A percentile compares a stretch with the other conserved stretches of the same genome.
These are phyloP conservation scores for Tolypocladium endophyticum DNA, from an alignment of 2,329 filamentous ascomycete species.

Conservation along the genomic window DNA sequence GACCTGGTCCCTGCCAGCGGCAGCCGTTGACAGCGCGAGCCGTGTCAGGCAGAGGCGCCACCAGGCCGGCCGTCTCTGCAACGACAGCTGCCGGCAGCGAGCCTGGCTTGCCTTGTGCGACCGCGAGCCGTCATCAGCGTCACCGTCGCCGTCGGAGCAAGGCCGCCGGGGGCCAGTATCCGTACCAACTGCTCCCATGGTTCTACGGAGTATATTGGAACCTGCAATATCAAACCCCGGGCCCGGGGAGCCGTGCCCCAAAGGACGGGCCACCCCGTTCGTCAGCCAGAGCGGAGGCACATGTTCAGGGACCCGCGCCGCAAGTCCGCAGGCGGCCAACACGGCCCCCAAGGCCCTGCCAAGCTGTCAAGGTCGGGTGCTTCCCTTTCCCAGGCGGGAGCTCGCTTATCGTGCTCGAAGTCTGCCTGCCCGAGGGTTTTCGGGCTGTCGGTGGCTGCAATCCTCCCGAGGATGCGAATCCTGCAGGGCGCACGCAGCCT, in stretches of 20 bases:
- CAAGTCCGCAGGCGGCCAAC: neutral
- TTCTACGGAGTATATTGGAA: neutral
- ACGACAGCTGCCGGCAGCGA: neutral
- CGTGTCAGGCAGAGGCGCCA: neutral
- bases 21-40: neutral
- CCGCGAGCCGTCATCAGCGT: neutral
- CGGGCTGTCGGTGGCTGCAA: neutral
- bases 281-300: neutral
- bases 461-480: neutral
- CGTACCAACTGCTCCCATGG: neutral
- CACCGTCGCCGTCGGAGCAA: neutral
- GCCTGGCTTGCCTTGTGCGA: neutral
- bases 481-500: neutral
- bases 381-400: neutral
- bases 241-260: neutral
- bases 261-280: neutral
- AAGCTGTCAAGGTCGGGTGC: neutral
- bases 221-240: neutral
- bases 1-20: neutral
- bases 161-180: neutral
- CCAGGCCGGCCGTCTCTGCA: neutral
- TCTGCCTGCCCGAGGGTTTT: neutral
- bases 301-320: neutral
- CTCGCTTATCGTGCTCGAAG: neutral
- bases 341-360: neutral